Evolutionary conservation across 2,329 filamentous ascomycete species (phyloP).

Genomic region (Aspergillus fumigatus): DNA sequence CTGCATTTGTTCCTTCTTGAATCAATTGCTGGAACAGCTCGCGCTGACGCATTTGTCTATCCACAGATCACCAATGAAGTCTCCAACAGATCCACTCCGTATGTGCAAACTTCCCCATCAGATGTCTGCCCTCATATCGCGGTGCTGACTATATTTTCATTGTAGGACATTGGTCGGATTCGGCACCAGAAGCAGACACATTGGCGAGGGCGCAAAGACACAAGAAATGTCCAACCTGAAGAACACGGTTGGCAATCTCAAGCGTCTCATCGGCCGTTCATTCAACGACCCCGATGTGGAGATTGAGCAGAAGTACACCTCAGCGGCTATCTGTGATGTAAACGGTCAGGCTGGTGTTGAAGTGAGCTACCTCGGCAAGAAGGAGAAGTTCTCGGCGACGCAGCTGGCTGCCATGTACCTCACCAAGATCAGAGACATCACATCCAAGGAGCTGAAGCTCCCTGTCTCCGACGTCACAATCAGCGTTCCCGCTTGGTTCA

Average conservation of each 20-base stretch:
- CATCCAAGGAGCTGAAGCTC: conserved; percentile 79
- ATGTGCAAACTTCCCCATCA: conserved; percentile 47
- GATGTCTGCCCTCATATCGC: conserved; percentile 9
- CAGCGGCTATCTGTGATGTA: conserved; percentile 79
- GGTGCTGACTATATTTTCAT: conserved; percentile 12
- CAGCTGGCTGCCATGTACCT: conserved; percentile 95
- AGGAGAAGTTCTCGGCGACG: conserved; percentile 89
- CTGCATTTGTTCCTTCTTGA: background rate
- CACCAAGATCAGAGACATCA: conserved; percentile 87
- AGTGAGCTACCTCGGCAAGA: conserved; percentile 88
- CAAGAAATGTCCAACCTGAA: conserved; percentile 99
- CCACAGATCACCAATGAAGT: conserved; percentile 94
- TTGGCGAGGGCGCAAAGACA: conserved; percentile 94
- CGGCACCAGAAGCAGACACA: conserved; percentile 85
- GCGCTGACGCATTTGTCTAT: conserved; percentile 13
- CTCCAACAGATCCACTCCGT: conserved; percentile 96
- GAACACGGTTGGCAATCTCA: conserved; percentile 92
- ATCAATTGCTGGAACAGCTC: conserved; percentile 1
- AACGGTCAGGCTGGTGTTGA: conserved; percentile 93
- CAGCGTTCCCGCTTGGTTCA: conserved; percentile 96
- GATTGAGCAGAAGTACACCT: conserved; percentile 87
- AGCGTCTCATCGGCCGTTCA: conserved; percentile 83
- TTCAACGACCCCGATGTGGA: conserved; percentile 88
- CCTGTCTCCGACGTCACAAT: conserved; percentile 91
- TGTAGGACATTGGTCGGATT: conserved; percentile 87